Base-by-base conservation (phyloP, 441 rosid genomes). In the Oxalis stricta region DNA sequence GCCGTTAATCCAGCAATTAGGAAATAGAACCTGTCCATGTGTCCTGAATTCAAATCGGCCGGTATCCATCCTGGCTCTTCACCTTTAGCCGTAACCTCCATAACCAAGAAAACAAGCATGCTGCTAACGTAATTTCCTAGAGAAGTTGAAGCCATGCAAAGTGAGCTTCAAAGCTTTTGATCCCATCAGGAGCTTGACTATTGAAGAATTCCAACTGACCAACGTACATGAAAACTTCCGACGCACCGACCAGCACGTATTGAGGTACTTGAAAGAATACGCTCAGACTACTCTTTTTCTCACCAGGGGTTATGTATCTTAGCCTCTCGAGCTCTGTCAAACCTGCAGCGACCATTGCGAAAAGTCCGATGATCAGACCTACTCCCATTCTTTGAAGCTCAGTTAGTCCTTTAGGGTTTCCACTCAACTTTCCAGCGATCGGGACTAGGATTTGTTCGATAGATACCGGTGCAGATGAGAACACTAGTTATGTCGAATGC, bases 201-300 rank as follows among this genome's bases (percentile, higher is more conserved):
- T 23, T 3, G 7, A 23, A 23, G 28, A 23, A 23, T 7, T 23
- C 28, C 28, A 23, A 23, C 28, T 23, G 28, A 23, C 28, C 28
- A 23, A 23, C 28, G 28, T 23, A 23, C 28, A 23, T 23, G 28
- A 23, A 23, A 23, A 23, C 28, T 23, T 23, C 28, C 3, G 28
- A 23, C 7, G 28, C 28, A 23, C 28, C 28, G 7, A 23, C 28
- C 3, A 23, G 28, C 5, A 3, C 84, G 34, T 77, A 87, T 44
- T 87, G 99, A 2, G 99, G 99, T 46, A 82, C 76, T 69, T 92
- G 99, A 97, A 95, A 92, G 65, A 92, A 76, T 63, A 92, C 84
- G 79, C 95, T 92, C 51, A 92, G 44, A 41, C 92, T 61, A 84
- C 99, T 92, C 10, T 95, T 80, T 35, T 78, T 93, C 42, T 79